phyloP scores from a whole-genome alignment of 352 stramenopile genomes.

The Globisporangium rhizosaccharum region DNA sequence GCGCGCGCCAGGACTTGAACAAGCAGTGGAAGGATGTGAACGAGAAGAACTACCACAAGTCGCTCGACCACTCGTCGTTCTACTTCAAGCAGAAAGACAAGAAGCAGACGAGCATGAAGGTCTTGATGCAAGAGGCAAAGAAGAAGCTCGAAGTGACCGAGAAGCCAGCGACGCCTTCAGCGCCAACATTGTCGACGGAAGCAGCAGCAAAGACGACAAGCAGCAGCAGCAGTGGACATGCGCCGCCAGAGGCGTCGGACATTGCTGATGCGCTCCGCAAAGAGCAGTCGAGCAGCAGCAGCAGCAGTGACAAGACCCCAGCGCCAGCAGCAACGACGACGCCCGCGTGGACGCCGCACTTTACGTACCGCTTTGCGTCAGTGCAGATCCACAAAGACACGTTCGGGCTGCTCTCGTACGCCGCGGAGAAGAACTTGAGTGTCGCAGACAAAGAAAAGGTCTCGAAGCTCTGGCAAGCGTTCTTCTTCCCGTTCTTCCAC shows the following conservation, averaged over 20 bases:
- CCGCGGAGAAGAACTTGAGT: slow-evolving; percentile 77
- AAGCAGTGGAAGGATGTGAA: slow-evolving; percentile 97
- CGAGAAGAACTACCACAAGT: slow-evolving; percentile 98
- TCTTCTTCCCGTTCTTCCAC: slow-evolving; percentile 86
- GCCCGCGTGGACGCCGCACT: slow-evolving; percentile 56
- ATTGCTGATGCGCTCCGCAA: slow-evolving; percentile 66
- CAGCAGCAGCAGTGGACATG: slow-evolving; percentile 16
- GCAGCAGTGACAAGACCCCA: slow-evolving; percentile 5
- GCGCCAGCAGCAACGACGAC: not conserved
- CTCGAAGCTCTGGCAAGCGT: slow-evolving; percentile 74
- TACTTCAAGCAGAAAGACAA: slow-evolving; percentile 99
- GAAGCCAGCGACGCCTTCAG: slow-evolving; percentile 25
- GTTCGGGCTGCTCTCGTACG: slow-evolving; percentile 73
- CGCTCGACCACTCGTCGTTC: slow-evolving; percentile 97
- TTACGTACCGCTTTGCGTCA: slow-evolving; percentile 63
- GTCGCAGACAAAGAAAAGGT: slow-evolving; percentile 82
- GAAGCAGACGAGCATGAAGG: slow-evolving; percentile 94
- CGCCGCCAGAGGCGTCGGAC: slow-evolving; percentile 39
- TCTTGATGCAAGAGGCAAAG: slow-evolving; percentile 86
- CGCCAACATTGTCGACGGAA: slow-evolving; percentile 12
- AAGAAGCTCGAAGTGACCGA: slow-evolving; percentile 74
- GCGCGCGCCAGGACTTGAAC: slow-evolving; percentile 92
- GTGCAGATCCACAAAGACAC: slow-evolving; percentile 84
- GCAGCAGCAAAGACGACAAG: not conserved
- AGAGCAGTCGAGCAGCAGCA: slow-evolving; percentile 24